Evolutionary conservation across 805 yeast species (phyloP).

Genomic region (Ogataea ganodermae): DNA sequence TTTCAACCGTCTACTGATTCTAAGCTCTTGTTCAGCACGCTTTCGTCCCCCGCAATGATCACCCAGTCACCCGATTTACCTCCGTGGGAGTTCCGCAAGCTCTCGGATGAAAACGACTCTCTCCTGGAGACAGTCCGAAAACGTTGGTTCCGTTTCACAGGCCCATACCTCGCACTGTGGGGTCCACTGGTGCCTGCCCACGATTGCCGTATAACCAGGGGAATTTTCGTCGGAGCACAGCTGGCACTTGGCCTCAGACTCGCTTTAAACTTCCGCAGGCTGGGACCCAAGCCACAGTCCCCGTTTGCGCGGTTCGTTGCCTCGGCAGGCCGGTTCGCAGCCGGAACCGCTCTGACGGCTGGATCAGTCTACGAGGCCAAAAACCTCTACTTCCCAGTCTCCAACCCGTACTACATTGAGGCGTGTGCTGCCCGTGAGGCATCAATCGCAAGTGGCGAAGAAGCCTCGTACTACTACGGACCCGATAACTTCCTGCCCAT

Average conservation of each 20-base stretch:
- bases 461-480: conserved; percentile 52
- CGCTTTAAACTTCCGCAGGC: conserved; percentile 11
- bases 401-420: conserved; percentile 33
- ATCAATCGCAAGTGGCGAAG: conserved; percentile 40
- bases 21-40: no score
- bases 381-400: conserved; percentile 14
- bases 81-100: conserved; percentile 24
- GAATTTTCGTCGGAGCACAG: conserved; percentile 30
- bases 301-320: not conserved
- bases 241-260: conserved; percentile 25
- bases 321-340: conserved; percentile 4
- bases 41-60: conserved; percentile 1
- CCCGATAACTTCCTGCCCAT: conserved; percentile 50
- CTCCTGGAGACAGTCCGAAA: conserved; percentile 21
- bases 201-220: conserved; percentile 32
- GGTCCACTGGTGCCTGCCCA: conserved; percentile 40
- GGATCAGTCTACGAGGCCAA: conserved; percentile 26
- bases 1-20: no score
- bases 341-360: conserved; percentile 15
- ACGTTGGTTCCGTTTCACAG: conserved; percentile 29
- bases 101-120: conserved; percentile 30
- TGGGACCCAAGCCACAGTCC: not conserved
- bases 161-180: conserved; percentile 32
- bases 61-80: conserved; percentile 7
- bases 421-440: conserved; percentile 25